These are phyloP conservation scores for Leonotis leonurus DNA, from an alignment of 257 asterid genomes.

Conservation along the genomic window DNA sequence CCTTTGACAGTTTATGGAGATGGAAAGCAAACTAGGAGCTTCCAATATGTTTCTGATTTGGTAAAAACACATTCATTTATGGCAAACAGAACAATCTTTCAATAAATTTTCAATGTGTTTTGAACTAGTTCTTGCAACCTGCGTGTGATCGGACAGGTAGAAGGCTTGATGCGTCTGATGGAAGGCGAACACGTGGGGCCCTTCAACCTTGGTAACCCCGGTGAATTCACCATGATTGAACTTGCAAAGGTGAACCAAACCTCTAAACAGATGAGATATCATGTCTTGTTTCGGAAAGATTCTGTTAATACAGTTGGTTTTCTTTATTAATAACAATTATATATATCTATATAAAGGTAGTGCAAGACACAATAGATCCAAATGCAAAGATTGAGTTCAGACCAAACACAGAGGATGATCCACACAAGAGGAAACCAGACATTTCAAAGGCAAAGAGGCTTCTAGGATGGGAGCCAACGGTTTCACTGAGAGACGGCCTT, in stretches of 20 bases:
- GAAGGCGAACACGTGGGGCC: slow-evolving; percentile 89
- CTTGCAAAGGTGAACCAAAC: slow-evolving; percentile 57
- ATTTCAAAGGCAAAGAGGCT: slow-evolving; percentile 68
- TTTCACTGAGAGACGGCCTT: slow-evolving; percentile 71
- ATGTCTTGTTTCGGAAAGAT: background rate
- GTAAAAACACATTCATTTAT: slow-evolving; percentile 26
- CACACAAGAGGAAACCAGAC: slow-evolving; percentile 85
- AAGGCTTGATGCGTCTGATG: slow-evolving; percentile 72
- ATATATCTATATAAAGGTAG: slow-evolving; percentile 41
- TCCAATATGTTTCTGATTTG: slow-evolving; percentile 87
- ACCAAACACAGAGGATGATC: slow-evolving; percentile 77
- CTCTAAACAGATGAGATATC: background rate
- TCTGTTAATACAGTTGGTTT: background rate
- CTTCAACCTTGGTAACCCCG: slow-evolving; percentile 81
- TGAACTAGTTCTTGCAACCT: background rate
- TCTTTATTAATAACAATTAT: no score
- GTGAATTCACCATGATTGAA: slow-evolving; percentile 91
- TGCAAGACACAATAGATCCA: slow-evolving; percentile 70
- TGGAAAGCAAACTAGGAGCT: slow-evolving; percentile 92
- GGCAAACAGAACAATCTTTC: background rate
- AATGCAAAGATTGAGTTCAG: slow-evolving; percentile 71
- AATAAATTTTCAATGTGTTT: background rate
- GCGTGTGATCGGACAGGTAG: slow-evolving; percentile 36
- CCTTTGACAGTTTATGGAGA: slow-evolving; percentile 89
- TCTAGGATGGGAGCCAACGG: slow-evolving; percentile 70